Evolutionary conservation across 2,329 filamentous ascomycete species (phyloP), one percentile per base, ranked within the genome.

Genomic region (Talaromyces rugulosus): DNA sequence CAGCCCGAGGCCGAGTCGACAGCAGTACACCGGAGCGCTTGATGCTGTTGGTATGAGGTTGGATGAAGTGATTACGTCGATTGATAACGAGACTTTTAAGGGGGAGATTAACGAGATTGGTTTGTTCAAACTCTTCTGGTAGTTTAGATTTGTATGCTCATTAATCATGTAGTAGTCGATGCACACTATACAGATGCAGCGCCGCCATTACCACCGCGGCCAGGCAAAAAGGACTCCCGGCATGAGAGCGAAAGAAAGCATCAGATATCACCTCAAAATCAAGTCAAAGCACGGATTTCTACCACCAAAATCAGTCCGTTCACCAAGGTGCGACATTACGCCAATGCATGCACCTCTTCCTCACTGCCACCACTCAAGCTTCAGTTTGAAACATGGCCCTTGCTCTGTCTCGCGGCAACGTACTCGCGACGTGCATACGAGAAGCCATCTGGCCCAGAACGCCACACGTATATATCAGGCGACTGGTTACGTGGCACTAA

Each of bases 391-490:
- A 92, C 89, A 0, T 96, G 89, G 75, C 90, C 88, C 1, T 82
- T 96, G 5, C 79, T 96, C 51, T 92, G 88, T 69, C 82, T 94
- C 9, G 92, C 92, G 2, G 90, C 91, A 0, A 85, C 88, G 64
- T 93, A 92, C 72, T 90, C 91, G 0, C 85, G 89, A 64, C 82
- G 85, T 40, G 91, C 90, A 2, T 96, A 96, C 73, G 82, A 84
- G 50, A 82, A 83, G 40, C 87, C 90, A 0, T 77, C 78, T 0
- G 83, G 84, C 1, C 78, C 81, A 27, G 89, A 92, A 73, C 81
- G 82, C 12, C 86, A 90, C 67, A 82, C 87, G 2, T 89, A 90
- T 66, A 82, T 95, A 40, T 82, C 87, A 40, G 86, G 89, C 3
- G 86, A 92, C 72, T 90, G 87, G 83, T 82, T 82, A 23, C 82